Percentiles rank a stretch among this genome's conserved stretches.
Evolutionary conservation across 2,329 filamentous ascomycete genomes (phyloP).

Genomic region (Fusarium falciforme): DNA sequence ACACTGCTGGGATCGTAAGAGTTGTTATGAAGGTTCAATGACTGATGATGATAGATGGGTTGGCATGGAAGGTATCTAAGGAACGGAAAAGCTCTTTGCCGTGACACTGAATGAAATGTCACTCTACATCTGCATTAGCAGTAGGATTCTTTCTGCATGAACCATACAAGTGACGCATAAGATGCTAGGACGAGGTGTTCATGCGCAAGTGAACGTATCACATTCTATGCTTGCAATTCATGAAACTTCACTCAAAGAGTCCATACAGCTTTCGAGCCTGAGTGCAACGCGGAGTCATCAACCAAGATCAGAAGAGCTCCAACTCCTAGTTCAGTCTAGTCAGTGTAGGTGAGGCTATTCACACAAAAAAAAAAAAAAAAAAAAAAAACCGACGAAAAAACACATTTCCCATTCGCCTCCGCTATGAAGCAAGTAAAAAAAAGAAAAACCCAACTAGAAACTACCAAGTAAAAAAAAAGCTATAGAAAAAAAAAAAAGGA

Average conservation of each 20-base stretch:
- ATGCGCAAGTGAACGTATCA: not conserved
- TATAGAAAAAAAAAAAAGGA: constrained; percentile 38
- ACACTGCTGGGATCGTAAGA: constrained; percentile 59
- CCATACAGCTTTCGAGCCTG: not conserved
- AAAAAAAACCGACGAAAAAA: constrained; percentile 25
- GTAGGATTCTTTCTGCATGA: not conserved
- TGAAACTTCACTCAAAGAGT: not conserved
- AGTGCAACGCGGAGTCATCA: not conserved
- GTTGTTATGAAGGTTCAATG: constrained; percentile 9
- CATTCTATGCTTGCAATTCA: not conserved
- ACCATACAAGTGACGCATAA: not conserved
- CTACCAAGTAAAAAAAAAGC: constrained; percentile 32
- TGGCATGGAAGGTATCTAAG: not conserved
- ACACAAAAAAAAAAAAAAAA: constrained; percentile 7
- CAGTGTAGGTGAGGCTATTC: not conserved
- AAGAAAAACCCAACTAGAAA: constrained; percentile 27
- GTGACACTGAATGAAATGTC: not conserved
- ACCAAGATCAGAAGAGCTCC: not conserved
- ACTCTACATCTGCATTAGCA: not conserved
- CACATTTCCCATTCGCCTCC: constrained; percentile 48
- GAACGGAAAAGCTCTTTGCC: constrained; percentile 7
- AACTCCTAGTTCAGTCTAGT: not conserved
- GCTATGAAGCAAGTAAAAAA: constrained; percentile 47
- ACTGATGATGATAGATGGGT: constrained; percentile 1
- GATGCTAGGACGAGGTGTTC: not conserved